Evolutionary conservation across 2,329 filamentous ascomycete genomes (phyloP), one percentile per base, ranked within the genome.

Genomic region (Microcyclospora tardicrescens): DNA sequence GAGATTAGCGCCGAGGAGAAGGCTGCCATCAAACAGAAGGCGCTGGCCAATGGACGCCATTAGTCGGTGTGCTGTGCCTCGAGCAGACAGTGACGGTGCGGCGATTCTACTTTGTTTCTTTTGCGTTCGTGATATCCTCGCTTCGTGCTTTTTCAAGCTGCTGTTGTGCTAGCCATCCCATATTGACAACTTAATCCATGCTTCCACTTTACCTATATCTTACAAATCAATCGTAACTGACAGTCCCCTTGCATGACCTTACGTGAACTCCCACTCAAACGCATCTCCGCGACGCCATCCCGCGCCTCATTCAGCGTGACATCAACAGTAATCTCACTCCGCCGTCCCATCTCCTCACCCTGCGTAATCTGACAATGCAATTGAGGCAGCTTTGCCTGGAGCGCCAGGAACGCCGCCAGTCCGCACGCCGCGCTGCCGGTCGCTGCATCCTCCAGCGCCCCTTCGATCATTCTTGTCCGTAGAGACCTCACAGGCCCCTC

Each of bases 401-500:
- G 43, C n/a, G 65, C 62, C 31, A 67, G 51, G 44, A 67, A 66
- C 27, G 59, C 61, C 6, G 59, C 59, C 38, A 71, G 48, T 27
- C 61, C 65, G 44, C 65, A 66, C 34, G 66, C 66, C n/a, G 66
- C 68, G 41, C 63, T 67, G 4, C 69, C 68, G 5, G 68, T 71
- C 1, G 67, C 68, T 6, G 68, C 61, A 51, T 72, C 68, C 48
- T 73, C 69, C 5, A 48, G 14, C 2, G 51, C 46, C 1, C 61
- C 62, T 43, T 63, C 61, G 30, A 82, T 66, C 75, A 84, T 78
- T 35, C 80, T 66, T 9, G 77, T 71, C 37, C 74, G 65, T 15
- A 82, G 50, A 19, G 53, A 51, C 15, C 53, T 28, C 10, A 56
- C 1, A 60, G 59, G 16, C 60, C 55, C 11, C 11, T 38, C 15